Percentiles rank a stretch among this genome's conserved stretches.
These are phyloP conservation scores for Gossypium arboreum DNA, from an alignment of 345 rosid species.

Conservation along the genomic window DNA sequence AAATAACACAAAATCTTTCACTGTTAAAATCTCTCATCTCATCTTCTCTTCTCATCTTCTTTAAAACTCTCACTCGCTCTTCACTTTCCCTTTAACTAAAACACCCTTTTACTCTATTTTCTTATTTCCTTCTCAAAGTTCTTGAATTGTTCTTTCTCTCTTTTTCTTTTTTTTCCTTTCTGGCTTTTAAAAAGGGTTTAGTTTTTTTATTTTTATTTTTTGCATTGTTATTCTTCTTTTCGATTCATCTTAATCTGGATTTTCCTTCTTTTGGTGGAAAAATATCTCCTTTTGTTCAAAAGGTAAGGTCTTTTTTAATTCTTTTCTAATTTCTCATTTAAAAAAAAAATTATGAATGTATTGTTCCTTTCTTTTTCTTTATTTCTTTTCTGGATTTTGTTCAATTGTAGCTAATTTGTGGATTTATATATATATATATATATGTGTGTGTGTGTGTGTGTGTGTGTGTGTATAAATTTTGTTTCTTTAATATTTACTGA, in stretches of 20 bases:
- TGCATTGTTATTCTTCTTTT: neutral
- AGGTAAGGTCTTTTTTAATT: neutral
- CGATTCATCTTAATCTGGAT: slow-evolving; percentile 6
- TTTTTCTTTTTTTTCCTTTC: neutral
- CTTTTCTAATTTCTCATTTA: neutral
- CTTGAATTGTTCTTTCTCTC: neutral
- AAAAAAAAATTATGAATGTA: neutral
- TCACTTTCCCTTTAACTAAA: neutral
- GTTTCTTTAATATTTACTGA: neutral
- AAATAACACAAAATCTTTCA: neutral
- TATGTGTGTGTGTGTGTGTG: too few species aligned
- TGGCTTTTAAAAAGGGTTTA: neutral
- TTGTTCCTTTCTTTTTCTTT: neutral
- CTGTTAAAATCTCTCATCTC: slow-evolving; percentile 8
- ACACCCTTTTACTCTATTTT: neutral
- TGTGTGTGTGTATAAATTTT: neutral
- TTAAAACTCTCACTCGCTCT: slow-evolving; percentile 11
- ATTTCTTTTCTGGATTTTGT: neutral
- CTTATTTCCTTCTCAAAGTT: neutral
- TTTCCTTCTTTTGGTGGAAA: slow-evolving; percentile 1
- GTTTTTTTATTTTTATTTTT: neutral
- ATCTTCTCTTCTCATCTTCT: slow-evolving; percentile 9
- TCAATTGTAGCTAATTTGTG: neutral
- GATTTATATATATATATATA: too few species aligned
- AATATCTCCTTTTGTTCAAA: neutral